A percentile compares a stretch with the other conserved stretches of the same genome.
These are phyloP conservation scores for Ceratocystis alfenasii DNA, from an alignment of 2,329 filamentous ascomycete species.

Conservation along the genomic window DNA sequence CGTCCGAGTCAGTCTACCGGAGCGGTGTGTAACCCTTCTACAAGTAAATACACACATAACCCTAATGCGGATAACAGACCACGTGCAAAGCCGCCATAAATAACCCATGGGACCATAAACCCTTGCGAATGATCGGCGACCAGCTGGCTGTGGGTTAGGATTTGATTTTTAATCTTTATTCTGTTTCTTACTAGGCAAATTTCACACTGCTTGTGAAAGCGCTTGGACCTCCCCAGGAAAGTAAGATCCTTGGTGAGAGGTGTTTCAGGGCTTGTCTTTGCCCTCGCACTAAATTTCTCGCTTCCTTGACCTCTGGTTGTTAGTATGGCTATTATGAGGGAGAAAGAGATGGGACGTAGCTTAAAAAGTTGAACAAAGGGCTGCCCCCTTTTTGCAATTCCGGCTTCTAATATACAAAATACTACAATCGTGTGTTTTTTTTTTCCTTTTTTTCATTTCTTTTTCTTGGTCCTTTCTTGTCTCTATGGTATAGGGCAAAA, in stretches of 20 bases:
- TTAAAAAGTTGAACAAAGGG: neutral
- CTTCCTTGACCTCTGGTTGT: neutral
- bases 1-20: too few species aligned
- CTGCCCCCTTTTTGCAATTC: neutral
- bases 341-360: neutral
- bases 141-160: neutral
- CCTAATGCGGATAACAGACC: neutral
- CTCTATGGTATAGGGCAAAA: neutral
- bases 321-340: neutral
- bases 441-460: too few species aligned
- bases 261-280: conserved; percentile 6
- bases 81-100: neutral
- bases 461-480: too few species aligned
- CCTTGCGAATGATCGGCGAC: neutral
- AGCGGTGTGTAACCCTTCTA: neutral
- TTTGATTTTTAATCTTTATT: neutral
- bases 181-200: neutral
- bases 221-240: neutral
- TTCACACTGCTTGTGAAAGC: too few species aligned
- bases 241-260: neutral
- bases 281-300: neutral
- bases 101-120: neutral
- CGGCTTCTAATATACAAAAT: too few species aligned
- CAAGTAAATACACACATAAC: neutral
- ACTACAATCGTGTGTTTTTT: neutral